phyloP scores from a whole-genome alignment of 352 stramenopile species.

The Pythium oligandrum region DNA sequence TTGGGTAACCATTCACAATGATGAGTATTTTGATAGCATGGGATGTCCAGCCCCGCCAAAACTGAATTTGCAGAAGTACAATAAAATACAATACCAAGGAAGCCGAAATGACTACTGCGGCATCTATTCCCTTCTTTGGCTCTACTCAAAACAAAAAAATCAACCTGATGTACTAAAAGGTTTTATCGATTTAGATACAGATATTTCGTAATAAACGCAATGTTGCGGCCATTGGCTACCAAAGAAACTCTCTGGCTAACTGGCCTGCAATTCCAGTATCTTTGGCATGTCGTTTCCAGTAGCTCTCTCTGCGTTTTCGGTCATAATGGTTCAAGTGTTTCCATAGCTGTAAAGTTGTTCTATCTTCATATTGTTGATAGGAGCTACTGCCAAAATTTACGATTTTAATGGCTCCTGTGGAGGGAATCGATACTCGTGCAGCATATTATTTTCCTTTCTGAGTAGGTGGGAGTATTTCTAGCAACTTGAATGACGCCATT shows the following conservation, averaged over 20 bases:
- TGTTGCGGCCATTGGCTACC: constrained; percentile 4
- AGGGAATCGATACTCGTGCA: constrained; percentile 7
- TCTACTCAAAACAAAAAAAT: too few species aligned
- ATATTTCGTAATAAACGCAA: background rate
- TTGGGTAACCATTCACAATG: too few species aligned
- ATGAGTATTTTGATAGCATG: too few species aligned
- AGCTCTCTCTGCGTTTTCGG: constrained; percentile 7
- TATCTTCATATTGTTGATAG: constrained; percentile 7
- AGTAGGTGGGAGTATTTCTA: constrained; percentile 13
- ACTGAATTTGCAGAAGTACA: too few species aligned
- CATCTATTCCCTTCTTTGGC: too few species aligned
- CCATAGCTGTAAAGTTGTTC: constrained; percentile 8
- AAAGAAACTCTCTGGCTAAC: constrained; percentile 7
- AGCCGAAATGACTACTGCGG: too few species aligned
- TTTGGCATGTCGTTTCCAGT: constrained; percentile 9
- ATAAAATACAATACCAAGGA: too few species aligned
- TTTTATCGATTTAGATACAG: too few species aligned
- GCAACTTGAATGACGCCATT: constrained; percentile 10
- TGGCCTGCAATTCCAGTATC: constrained; percentile 8
- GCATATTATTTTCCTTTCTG: constrained; percentile 14
- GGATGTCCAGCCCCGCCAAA: too few species aligned
- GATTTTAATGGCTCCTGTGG: constrained; percentile 7
- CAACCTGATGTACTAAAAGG: too few species aligned
- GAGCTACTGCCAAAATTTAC: constrained; percentile 11
- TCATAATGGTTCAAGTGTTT: constrained; percentile 8